Evolutionary conservation across 148 eudicot species (phyloP).

Genomic region (Cornus kousa): DNA sequence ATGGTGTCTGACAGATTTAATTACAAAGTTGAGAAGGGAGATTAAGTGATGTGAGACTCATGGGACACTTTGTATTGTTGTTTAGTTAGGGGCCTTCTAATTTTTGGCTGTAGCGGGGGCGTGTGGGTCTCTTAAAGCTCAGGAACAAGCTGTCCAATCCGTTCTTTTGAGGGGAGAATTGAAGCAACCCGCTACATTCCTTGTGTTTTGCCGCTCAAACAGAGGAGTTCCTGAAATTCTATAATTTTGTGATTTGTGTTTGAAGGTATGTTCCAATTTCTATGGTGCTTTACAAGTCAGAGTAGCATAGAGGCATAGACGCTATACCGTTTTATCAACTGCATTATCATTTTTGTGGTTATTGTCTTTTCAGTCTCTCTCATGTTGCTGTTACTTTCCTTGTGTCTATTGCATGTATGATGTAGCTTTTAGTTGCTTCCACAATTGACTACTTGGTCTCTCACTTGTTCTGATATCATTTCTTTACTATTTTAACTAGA

Average conservation of each 20-base stretch:
- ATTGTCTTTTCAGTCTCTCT: not conserved
- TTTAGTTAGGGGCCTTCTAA: slow-evolving; percentile 3
- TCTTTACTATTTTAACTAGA: not conserved
- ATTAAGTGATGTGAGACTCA: slow-evolving; percentile 4
- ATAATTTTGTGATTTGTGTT: not conserved
- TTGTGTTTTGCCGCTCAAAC: not conserved
- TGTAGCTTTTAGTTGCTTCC: not conserved
- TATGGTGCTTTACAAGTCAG: not conserved
- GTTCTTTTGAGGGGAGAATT: slow-evolving; percentile 8
- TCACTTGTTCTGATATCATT: not conserved
- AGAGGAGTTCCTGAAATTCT: slow-evolving; percentile 5
- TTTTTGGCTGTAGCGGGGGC: not conserved
- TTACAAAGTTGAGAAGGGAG: slow-evolving; percentile 11
- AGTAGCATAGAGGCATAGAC: not conserved
- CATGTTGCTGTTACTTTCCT: not conserved
- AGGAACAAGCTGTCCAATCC: slow-evolving; percentile 5
- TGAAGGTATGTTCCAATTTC: slow-evolving; percentile 5
- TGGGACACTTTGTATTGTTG: not conserved
- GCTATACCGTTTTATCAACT: not conserved
- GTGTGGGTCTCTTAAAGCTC: slow-evolving; percentile 15
- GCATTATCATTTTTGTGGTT: not conserved
- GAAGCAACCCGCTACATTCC: slow-evolving; percentile 3
- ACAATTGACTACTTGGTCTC: not conserved
- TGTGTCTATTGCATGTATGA: not conserved
- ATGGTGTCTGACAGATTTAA: slow-evolving; percentile 16